Conservation (phyloP, 2,329 filamentous ascomycete genomes). For the Shiraia sp. region DNA sequence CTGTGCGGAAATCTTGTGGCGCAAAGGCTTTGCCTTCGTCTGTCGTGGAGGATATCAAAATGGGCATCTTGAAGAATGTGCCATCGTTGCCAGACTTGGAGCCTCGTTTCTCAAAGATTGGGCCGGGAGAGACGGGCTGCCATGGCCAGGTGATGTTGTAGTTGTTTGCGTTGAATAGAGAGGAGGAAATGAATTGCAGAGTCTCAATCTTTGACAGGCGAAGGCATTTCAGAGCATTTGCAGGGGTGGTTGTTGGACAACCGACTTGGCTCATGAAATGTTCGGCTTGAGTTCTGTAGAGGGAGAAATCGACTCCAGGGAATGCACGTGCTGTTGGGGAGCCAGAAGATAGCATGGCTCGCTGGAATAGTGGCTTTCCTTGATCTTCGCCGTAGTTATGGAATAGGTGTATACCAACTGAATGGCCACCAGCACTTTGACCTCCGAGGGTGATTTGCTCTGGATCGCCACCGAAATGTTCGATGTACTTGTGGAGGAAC, state of each 20-base stretch:
- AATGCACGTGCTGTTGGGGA: slow-evolving; percentile 43
- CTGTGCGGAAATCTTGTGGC: slow-evolving; percentile 38
- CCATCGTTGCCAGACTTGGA: slow-evolving; percentile 42
- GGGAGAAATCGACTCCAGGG: slow-evolving; percentile 34
- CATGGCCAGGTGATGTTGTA: slow-evolving; percentile 54
- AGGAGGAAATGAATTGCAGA: slow-evolving; percentile 47
- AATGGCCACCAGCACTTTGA: slow-evolving; percentile 46
- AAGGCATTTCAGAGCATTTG: slow-evolving; percentile 46
- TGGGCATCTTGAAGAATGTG: slow-evolving; percentile 41
- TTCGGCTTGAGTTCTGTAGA: slow-evolving; percentile 35
- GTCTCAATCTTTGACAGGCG: slow-evolving; percentile 41
- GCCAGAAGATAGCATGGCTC: slow-evolving; percentile 40
- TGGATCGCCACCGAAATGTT: slow-evolving; percentile 45
- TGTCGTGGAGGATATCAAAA: slow-evolving; percentile 43
- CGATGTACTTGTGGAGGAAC: slow-evolving; percentile 47
- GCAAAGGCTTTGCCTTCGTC: slow-evolving; percentile 40
- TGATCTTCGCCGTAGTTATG: slow-evolving; percentile 41
- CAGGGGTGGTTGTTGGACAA: slow-evolving; percentile 27
- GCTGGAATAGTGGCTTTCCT: slow-evolving; percentile 36
- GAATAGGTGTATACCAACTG: slow-evolving; percentile 42
- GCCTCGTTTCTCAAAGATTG: slow-evolving; percentile 53
- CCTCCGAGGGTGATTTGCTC: slow-evolving; percentile 47
- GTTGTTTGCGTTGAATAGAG: slow-evolving; percentile 45
- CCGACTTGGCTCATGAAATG: slow-evolving; percentile 36
- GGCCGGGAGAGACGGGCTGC: slow-evolving; percentile 53